Evolutionary conservation across 805 yeast species (phyloP), one percentile per base, ranked within the genome.

Genomic region (Schizosaccharomyces octosporus): DNA sequence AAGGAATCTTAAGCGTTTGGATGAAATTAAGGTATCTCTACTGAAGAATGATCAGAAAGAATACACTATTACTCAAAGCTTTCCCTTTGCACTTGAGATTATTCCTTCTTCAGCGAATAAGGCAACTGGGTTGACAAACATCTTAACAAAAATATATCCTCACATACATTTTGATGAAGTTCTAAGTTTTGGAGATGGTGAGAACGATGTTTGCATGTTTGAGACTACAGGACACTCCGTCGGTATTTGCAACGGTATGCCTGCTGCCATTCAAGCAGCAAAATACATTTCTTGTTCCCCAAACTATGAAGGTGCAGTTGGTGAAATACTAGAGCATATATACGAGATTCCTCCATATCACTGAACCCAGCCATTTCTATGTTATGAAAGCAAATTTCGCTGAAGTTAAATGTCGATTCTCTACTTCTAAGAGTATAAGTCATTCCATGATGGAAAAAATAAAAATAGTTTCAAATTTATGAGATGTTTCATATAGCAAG

Each of bases 261-360:
- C 41, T 27, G 36, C 21, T 11, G 48, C 54, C 36, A 42, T 36
- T 6, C 15, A 41, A 31, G 59, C 24, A 21, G 61, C 61, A 24
- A 42, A 31, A n/a, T 13, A 24, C 7, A 31, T 59, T 15, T 42
- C 54, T 17, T 3, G 31, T 19, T 11, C n/a, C n/a, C 24, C 51
- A 19, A 59, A 43, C 41, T 17, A 41, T 42, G 55, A 59, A 43
- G 61, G 54, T 43, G 61, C 39, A 5, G 61, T 59, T 42, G 61
- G 54, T 9, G 61, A 59, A 43, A 55, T 59, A 9, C 21, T 59
- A 19, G 54, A 59, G n/a, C 60, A 43, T 13, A 57, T 57, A 19
- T 57, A 27, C 27, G 17, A 21, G 7, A 57, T 57, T n/a, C 60
- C 60, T 36, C 24, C 60, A 19, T 7, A 55, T 55, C 1, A 45